Base-by-base conservation (phyloP, 768 basidiomycete species). In the Cubamyces sp. region DNA sequence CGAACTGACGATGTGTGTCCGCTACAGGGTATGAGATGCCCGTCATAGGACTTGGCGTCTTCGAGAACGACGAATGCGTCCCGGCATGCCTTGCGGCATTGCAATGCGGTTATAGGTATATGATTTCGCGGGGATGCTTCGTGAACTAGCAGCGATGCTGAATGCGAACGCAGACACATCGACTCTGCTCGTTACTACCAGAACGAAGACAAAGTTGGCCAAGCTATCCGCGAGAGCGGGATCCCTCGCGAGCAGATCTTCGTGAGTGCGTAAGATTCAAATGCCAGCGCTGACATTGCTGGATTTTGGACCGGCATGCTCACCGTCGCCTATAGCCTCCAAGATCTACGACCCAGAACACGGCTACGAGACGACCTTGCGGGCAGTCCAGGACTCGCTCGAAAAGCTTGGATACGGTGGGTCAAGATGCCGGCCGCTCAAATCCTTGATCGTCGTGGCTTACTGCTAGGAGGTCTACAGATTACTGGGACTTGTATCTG, bases 141-240 rank as follows among this genome's bases (percentile, higher is more conserved):
- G 9, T 34, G 34, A 34, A 34, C 9, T 7, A 21, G 9, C 1
- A 18, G 39, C 2, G 9, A n/a, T 12, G 15, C 21, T 51, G 37
- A 37, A 6, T 1, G 14, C 18, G 3, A 6, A 8, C 6, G n/a
- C 23, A 89, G 90, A 55, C 91, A 90, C 58, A 76, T 92, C 43
- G 91, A 92, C 71, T 82, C 88, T 3, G 90, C 91, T 0, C 84
- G 88, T 64, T 77, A 79, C 42, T 92, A 92, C 71, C 77, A 75
- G 62, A 90, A 89, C 62, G 88, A 90, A 68, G 78, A 78, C 3
- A 78, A 78, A 8, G 87, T 90, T 15, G 86, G 84, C 0, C 76
- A 81, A 25, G 87, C 87, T 0, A 72, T 88, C 28, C 75, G 76
- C 59, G 83, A 84, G 50, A 84, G 81, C 46, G 83, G 81, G 2